Evolutionary conservation across 1,284 basidiomycete species (phyloP).

Genomic region (Mycena citricolor): DNA sequence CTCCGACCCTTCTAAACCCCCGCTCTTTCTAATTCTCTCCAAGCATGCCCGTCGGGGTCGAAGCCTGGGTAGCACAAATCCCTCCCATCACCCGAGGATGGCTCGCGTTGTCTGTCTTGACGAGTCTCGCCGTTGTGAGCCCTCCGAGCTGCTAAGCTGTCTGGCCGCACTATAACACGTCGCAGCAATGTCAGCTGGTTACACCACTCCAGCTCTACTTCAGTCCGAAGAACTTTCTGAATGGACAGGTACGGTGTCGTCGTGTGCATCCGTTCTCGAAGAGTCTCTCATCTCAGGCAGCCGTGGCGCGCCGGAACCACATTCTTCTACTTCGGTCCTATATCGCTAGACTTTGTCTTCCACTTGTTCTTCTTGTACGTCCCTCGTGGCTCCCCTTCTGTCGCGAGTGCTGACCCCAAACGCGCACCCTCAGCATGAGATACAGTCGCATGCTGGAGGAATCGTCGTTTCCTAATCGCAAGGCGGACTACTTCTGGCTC

Average conservation of each 20-base stretch:
- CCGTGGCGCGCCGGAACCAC: conserved; percentile 88
- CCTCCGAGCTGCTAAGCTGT: too few species aligned
- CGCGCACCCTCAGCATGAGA: conserved; percentile 80
- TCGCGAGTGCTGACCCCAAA: not conserved
- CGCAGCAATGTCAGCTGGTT: conserved; percentile 87
- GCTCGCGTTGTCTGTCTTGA: conserved; percentile 75
- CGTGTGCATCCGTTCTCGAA: not conserved
- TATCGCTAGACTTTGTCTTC: conserved; percentile 94
- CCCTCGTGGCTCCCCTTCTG: not conserved
- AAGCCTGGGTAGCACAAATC: conserved; percentile 84
- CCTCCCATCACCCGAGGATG: conserved; percentile 87
- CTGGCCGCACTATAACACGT: not conserved
- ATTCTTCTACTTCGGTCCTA: conserved; percentile 94
- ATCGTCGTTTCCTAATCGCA: conserved; percentile 87
- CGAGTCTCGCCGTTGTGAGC: conserved; percentile 83
- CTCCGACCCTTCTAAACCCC: not conserved
- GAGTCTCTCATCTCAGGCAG: conserved; percentile 40
- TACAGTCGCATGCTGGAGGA: conserved; percentile 96
- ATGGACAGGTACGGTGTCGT: conserved; percentile 65
- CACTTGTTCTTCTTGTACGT: conserved; percentile 97
- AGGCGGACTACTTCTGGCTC: conserved; percentile 94
- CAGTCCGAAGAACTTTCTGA: conserved; percentile 81
- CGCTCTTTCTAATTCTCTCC: not conserved
- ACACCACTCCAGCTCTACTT: conserved; percentile 92
- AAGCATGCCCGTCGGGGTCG: conserved; percentile 73